Conservation (phyloP, 2,329 filamentous ascomycete genomes). For the Apiospora arundinis region DNA sequence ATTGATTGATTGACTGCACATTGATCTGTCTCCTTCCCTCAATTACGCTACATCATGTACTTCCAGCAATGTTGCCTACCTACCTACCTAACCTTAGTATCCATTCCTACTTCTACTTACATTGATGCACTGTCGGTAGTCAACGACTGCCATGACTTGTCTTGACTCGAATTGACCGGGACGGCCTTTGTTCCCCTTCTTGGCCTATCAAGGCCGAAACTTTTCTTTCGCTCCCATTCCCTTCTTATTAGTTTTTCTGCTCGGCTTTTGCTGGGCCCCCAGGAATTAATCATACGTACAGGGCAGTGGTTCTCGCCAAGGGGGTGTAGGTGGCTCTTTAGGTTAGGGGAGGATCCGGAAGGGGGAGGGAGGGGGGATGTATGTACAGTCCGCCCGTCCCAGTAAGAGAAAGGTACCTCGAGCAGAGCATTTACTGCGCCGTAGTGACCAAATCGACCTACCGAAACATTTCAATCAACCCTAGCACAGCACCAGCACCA, state of each 20-base stretch:
- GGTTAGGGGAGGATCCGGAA: neutral
- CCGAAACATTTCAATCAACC: constrained; percentile 9
- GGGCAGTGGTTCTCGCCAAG: constrained; percentile 2
- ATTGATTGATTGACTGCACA: too few species aligned
- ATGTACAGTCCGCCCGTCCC: neutral
- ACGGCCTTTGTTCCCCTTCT: neutral
- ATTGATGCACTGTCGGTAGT: neutral
- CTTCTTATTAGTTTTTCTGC: neutral
- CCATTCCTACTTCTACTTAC: neutral
- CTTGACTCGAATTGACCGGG: constrained; percentile 7
- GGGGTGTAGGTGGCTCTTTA: neutral
- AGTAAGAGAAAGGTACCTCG: neutral
- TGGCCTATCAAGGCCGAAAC: neutral
- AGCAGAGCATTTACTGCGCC: neutral
- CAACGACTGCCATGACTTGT: neutral
- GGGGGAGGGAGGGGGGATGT: neutral
- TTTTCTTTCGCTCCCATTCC: neutral
- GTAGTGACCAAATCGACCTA: neutral
- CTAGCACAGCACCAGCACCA: constrained; percentile 13
- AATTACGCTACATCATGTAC: neutral
- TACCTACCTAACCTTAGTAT: neutral
- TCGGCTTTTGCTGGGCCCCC: neutral
- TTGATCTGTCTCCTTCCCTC: neutral
- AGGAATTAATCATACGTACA: constrained; percentile 8
- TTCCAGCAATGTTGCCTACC: too few species aligned